These are phyloP conservation scores for Didymella sp. DNA, from an alignment of 2,329 filamentous ascomycete species.

Conservation along the genomic window DNA sequence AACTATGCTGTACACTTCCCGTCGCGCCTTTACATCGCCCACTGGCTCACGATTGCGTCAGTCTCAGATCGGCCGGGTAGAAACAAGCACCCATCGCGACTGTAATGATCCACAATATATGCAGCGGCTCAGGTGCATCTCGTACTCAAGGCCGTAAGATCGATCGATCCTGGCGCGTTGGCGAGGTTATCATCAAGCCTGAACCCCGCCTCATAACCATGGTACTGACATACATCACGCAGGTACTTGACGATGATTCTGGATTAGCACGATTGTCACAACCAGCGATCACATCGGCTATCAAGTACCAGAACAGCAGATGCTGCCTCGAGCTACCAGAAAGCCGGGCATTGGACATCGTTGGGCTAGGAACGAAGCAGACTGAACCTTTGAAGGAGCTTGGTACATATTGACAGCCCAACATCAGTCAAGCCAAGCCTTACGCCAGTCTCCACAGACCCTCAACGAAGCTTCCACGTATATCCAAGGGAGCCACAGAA, in stretches of 20 bases:
- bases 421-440: background rate
- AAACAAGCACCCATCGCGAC: background rate
- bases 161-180: background rate
- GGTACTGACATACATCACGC: background rate
- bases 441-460: no score
- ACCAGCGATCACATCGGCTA: no score
- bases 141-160: background rate
- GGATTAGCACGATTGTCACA: background rate
- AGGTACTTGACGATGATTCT: background rate
- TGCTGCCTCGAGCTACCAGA: no score
- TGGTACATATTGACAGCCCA: background rate
- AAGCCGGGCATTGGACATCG: background rate
- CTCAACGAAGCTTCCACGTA: background rate
- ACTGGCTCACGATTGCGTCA: background rate
- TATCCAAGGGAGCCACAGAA: background rate
- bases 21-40: background rate
- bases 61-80: background rate
- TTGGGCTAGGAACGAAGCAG: background rate
- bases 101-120: background rate
- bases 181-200: no score
- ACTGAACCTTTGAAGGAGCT: no score
- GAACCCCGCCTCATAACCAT: background rate
- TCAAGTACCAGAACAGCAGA: background rate
- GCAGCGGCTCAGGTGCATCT: background rate
- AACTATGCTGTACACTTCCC: background rate